Evolutionary conservation across 345 rosid genomes (phyloP), one percentile per base, ranked within the genome.

Genomic region (Eucalyptus erythrocorys): DNA sequence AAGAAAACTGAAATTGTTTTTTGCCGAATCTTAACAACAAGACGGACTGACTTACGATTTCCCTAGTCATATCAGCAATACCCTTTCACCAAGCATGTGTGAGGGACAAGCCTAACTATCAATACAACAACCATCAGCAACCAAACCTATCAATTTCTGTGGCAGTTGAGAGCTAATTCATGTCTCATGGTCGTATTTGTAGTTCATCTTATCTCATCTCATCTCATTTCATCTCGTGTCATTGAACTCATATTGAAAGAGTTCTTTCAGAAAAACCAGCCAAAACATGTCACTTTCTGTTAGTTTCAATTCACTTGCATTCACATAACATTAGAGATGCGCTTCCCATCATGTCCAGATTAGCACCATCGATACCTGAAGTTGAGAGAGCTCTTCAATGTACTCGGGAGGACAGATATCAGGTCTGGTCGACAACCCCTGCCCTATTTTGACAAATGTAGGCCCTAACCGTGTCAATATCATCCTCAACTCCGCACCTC

Each of bases 361-460:
- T 48, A 57, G 64, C 21, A 34, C 47, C 43, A 24, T 19, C 9
- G 13, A 89, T 87, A 97, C 99, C 98, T 97, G 99, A 91, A 97
- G 99, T 93, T 94, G 93, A 13, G 98, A 91, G 86, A 97, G 98
- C 89, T 97, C 99, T 87, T 96, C 96, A 0, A 97, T 97, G 90
- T 95, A 97, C 93, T 97, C 99, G 0, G 98, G 95, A 49, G 99
- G 99, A 89, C 98, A 97, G 88, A 97, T 89, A 88, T 97, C 99
- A 13, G 99, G 99, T 88, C 99, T 92, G 80, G 99, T 96, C 49
- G 99, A 98, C 86, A 98, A 89, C 40, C 97, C 99, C 92, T 98
- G 99, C 88, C 99, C 99, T 11, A 98, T 89, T 90, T 98, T 98
- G 37, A 96, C 98, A 88, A 98, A 98, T 88, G 99, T 96, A 79